Base-by-base conservation (phyloP, 768 basidiomycete genomes). In the Clathrus columnatus region DNA sequence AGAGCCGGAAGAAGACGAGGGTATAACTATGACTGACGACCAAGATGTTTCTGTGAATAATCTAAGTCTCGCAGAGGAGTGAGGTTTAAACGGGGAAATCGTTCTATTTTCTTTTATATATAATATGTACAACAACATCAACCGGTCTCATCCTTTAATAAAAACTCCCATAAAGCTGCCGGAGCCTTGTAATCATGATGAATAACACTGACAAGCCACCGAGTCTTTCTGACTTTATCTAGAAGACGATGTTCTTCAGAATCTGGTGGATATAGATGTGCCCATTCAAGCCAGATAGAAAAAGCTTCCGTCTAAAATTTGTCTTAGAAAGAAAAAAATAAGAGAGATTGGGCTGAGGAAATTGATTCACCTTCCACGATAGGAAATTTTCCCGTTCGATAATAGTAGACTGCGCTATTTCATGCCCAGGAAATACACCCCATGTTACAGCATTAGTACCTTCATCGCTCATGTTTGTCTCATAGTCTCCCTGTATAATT, bases 351-450 rank as follows among this genome's bases (percentile, higher is more conserved):
- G n/a, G n/a, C n/a, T n/a, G n/a, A n/a, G n/a, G 24, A 16, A 17
- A 48, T 7, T 14, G 42, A 62, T 77, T 49, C 46, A 93, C 95
- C 85, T 94, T 97, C 96, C 96, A 99, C 0, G 91, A 85, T 30
- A 90, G 70, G 75, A 99, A 99, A 14, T 91, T 95, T 65, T 92
- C 87, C 49, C 81, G 81, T 65, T 97, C 96, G 30, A 99, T 98
- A 61, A 98, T 92, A 0, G 96, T 99, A 5, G 95, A 90, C 64
- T 97, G 95, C 1, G 85, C 81, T 46, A 99, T 86, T 69, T 99
- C 96, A 65, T 96, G 89, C 0, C 91, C 96, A 0, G 93, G 91
- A 68, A 99, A 99, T 5, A 98, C 85, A 54, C 94, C 96, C 96
- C 96, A 99, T 1, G 96, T 99, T 6, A 99, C 96, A 0, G 93